Percentiles rank a stretch among this genome's conserved stretches.
These are phyloP conservation scores for Jaltomata sinuosa DNA, from an alignment of 257 asterid species.

Conservation along the genomic window DNA sequence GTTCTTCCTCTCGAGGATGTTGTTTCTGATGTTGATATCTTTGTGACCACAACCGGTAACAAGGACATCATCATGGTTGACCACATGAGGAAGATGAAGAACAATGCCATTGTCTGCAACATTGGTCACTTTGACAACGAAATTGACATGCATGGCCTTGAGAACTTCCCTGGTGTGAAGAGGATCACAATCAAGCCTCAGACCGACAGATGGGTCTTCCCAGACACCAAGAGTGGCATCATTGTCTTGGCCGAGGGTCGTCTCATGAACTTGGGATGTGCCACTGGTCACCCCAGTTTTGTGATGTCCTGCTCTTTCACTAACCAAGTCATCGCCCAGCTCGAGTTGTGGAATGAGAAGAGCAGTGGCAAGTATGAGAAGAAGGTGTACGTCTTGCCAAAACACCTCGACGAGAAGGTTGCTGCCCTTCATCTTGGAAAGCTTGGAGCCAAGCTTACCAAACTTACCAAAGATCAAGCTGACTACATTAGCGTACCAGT, in stretches of 20 bases:
- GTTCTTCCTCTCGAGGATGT: conserved; percentile 50
- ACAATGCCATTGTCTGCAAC: conserved; percentile 63
- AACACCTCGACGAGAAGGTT: conserved; percentile 55
- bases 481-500: conserved; percentile 42
- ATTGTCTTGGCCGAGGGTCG: conserved; percentile 54
- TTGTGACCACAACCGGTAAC: conserved; percentile 67
- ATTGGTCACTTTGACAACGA: conserved; percentile 63
- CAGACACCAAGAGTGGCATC: conserved; percentile 33
- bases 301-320: conserved; percentile 60
- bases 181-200: conserved; percentile 54
- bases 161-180: conserved; percentile 46
- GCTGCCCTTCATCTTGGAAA: conserved; percentile 57
- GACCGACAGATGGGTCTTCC: conserved; percentile 52
- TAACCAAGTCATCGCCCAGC: conserved; percentile 60
- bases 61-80: conserved; percentile 52
- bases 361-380: conserved; percentile 40
- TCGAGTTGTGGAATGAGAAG: conserved; percentile 57
- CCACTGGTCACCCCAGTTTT: conserved; percentile 61
- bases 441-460: conserved; percentile 53
- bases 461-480: conserved; percentile 41
- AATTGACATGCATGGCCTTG: conserved; percentile 50
- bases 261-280: conserved; percentile 64
- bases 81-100: conserved; percentile 58
- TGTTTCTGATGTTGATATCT: conserved; percentile 41
- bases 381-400: conserved; percentile 50